These are phyloP conservation scores for Rhynchosporium secalis DNA, from an alignment of 2,329 filamentous ascomycete species.

Conservation along the genomic window DNA sequence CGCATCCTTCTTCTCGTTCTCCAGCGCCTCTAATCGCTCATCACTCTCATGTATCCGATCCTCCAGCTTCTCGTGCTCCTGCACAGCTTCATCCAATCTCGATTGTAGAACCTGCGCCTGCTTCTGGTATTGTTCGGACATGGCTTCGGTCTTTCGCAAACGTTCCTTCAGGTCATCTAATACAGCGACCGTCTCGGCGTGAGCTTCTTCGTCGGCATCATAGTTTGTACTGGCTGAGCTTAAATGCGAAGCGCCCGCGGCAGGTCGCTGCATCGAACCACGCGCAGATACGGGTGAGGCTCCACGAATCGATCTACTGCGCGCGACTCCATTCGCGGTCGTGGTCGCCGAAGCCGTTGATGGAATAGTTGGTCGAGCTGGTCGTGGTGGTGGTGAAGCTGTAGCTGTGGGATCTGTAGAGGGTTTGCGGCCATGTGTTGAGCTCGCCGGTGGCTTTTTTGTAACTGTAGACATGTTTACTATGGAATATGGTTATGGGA, in stretches of 20 bases:
- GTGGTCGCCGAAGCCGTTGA: conserved; percentile 33
- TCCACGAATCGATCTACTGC: conserved; percentile 65
- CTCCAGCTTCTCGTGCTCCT: conserved; percentile 83
- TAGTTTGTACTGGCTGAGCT: conserved; percentile 40
- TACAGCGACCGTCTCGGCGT: conserved; percentile 75
- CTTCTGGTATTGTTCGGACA: conserved; percentile 77
- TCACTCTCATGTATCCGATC: conserved; percentile 85
- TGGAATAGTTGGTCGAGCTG: conserved; percentile 8
- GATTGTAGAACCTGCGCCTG: conserved; percentile 83
- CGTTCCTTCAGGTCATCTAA: conserved; percentile 84
- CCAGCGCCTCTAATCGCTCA: conserved; percentile 76
- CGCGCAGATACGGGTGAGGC: conserved; percentile 72
- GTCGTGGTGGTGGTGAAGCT: conserved; percentile 27
- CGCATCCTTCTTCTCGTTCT: conserved; percentile 82
- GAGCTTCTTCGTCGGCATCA: conserved; percentile 67
- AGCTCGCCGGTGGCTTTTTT: conserved; percentile 43
- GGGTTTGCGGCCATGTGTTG: conserved; percentile 32
- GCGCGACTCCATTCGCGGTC: conserved; percentile 44
- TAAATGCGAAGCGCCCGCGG: conserved; percentile 38
- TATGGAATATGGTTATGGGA: conserved; percentile 13
- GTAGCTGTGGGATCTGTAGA: conserved; percentile 35
- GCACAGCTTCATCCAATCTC: conserved; percentile 79
- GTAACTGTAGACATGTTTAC: conserved; percentile 45
- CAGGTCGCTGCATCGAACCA: conserved; percentile 63
- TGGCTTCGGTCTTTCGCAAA: conserved; percentile 75